Base-by-base conservation (phyloP, 768 basidiomycete species). In the Russula brevipes region DNA sequence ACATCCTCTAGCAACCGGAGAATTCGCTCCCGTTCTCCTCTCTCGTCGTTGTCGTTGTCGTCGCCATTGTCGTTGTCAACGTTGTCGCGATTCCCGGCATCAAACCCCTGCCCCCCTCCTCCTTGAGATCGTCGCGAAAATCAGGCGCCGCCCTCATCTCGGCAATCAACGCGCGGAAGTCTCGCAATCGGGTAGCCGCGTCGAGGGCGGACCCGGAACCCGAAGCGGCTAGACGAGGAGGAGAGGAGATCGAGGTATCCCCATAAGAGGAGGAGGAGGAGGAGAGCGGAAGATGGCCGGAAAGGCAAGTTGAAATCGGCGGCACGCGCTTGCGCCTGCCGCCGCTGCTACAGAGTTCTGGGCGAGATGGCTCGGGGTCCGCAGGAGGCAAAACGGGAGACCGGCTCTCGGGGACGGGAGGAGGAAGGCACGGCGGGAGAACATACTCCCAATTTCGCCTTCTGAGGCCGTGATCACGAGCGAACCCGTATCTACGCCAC, bases 1-100 rank as follows among this genome's bases (percentile, higher is more conserved):
- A 60, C 54, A 14, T 64, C 63, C 47, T 60, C 63, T 19, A 64
- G 53, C 35, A 64, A 55, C 57, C 58, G 54, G 17, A 64, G 47
- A 19, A 64, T 16, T 31, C 58, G 17, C 17, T 64, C 58, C 24
- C 39, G 44, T 4, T 54, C 63, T 17, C 49, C 31, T 17, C 49
- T n/a, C 7, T 61, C 31, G 24, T 50, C 54, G 11, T n/a, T 17
- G 38, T 41, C n/a, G 9, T 9, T 1, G 2, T 42, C 41, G 12
- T 42, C 4, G 11, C 7, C 14, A 24, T 50, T 11, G 4, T 54
- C 57, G 4, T 42, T 50, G 31, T 31, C 41, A 17, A 33, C 30
- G 10, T 19, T 4, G 35, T 44, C 16, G 16, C 57, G 19, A 45
- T 45, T 45, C 44, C 44, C 55, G 6, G 52, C 11, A 31, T 54